Conservation (phyloP, 345 rosid species). For the Populus ilicifolia region DNA sequence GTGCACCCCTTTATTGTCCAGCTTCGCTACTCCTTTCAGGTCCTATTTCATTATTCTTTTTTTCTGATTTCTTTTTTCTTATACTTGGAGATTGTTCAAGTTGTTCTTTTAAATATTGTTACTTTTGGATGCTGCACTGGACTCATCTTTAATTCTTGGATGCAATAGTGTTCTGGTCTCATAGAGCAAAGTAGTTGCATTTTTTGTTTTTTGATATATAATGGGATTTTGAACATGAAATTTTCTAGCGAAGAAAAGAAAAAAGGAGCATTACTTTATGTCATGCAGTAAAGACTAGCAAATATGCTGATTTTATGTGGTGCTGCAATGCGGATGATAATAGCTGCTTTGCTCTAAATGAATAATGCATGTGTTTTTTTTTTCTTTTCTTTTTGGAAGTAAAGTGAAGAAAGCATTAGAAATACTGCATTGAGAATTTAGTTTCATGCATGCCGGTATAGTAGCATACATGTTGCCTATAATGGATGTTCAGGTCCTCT, state of each 20-base stretch:
- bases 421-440: neutral
- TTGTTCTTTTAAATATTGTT: neutral
- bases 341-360: no score
- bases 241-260: no score
- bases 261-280: no score
- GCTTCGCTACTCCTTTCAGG: constrained; percentile 78
- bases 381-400: no score
- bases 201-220: neutral
- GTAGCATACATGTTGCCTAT: neutral
- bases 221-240: neutral
- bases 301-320: no score
- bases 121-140: neutral
- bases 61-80: neutral
- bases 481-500: neutral
- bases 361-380: no score
- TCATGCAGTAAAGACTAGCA: no score
- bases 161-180: neutral
- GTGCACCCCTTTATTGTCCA: constrained; percentile 66
- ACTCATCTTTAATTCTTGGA: neutral
- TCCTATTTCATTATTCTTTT: constrained; percentile 7
- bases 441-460: no score
- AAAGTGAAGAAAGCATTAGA: neutral
- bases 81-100: no score
- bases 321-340: no score
- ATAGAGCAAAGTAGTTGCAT: neutral